Evolutionary conservation across 768 basidiomycete genomes (phyloP).

Genomic region (Lactifluus pinguis): DNA sequence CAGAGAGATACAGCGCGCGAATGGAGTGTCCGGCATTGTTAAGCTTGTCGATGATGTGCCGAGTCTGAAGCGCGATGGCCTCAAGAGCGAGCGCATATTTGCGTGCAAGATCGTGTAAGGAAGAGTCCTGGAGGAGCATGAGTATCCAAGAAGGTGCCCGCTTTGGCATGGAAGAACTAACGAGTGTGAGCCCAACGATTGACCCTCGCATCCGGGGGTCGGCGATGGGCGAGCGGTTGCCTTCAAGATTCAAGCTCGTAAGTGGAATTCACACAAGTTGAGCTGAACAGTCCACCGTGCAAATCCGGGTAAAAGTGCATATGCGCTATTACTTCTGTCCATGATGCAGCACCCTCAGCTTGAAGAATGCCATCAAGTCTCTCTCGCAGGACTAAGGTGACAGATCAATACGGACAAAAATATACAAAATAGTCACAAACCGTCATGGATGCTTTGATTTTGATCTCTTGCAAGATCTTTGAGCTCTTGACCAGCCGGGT

Average conservation of each 20-base stretch:
- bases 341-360: slow-evolving; percentile 45
- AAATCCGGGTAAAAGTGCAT: slow-evolving; percentile 94
- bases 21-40: slow-evolving; percentile 81
- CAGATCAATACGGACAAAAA: neutral
- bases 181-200: slow-evolving; percentile 78
- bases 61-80: slow-evolving; percentile 88
- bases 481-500: slow-evolving; percentile 72
- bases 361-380: slow-evolving; percentile 56
- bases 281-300: slow-evolving; percentile 46
- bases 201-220: slow-evolving; percentile 94
- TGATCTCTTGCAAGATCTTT: slow-evolving; percentile 52
- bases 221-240: slow-evolving; percentile 93
- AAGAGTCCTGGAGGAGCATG: slow-evolving; percentile 42
- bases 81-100: slow-evolving; percentile 89
- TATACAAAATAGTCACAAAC: slow-evolving; percentile 28
- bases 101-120: slow-evolving; percentile 72
- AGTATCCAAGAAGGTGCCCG: neutral
- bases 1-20: slow-evolving; percentile 81
- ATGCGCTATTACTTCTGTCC: slow-evolving; percentile 83
- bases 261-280: neutral
- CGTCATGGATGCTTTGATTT: slow-evolving; percentile 47
- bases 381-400: slow-evolving; percentile 54
- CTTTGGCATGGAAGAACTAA: slow-evolving; percentile 23
- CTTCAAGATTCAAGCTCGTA: slow-evolving; percentile 31
- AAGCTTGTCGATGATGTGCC: slow-evolving; percentile 88